phyloP scores from a whole-genome alignment of 768 basidiomycete genomes.

The Artomyces pyxidatus region DNA sequence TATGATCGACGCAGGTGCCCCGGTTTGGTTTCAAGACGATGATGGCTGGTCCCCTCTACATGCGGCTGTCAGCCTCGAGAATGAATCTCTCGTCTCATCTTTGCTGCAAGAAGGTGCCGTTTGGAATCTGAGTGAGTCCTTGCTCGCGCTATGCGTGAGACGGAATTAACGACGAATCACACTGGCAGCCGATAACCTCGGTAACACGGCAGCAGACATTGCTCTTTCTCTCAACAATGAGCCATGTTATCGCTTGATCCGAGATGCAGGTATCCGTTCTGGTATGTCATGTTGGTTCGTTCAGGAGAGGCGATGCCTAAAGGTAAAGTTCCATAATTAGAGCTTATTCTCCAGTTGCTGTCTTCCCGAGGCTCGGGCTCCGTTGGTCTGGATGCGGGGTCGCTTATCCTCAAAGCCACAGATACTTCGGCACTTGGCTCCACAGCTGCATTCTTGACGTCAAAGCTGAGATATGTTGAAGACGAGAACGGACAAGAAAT shows the following conservation, averaged over 20 bases:
- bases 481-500: conserved; percentile 78
- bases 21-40: conserved; percentile 85
- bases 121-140: conserved; percentile 78
- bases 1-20: conserved; percentile 60
- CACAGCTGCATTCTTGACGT: conserved; percentile 60
- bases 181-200: conserved; percentile 67
- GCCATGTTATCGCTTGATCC: conserved; percentile 65
- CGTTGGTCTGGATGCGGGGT: conserved; percentile 18
- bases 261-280: conserved; percentile 89
- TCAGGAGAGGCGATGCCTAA: no score
- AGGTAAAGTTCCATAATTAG: conserved; percentile 35
- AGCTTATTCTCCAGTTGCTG: conserved; percentile 62
- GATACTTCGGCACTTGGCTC: conserved; percentile 56
- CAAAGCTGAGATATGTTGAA: conserved; percentile 55
- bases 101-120: conserved; percentile 78
- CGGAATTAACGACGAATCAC: no score
- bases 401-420: conserved; percentile 36
- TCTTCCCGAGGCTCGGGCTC: conserved; percentile 32
- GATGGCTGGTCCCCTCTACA: conserved; percentile 78
- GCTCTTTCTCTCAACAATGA: conserved; percentile 79
- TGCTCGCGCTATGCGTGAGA: no score
- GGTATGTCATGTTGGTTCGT: no score
- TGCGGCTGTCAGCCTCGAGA: conserved; percentile 72
- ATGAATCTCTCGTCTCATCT: conserved; percentile 50
- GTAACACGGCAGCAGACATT: conserved; percentile 84